Base-by-base conservation (phyloP, 106 monocot genomes). In the Platanthera zijinensis region DNA sequence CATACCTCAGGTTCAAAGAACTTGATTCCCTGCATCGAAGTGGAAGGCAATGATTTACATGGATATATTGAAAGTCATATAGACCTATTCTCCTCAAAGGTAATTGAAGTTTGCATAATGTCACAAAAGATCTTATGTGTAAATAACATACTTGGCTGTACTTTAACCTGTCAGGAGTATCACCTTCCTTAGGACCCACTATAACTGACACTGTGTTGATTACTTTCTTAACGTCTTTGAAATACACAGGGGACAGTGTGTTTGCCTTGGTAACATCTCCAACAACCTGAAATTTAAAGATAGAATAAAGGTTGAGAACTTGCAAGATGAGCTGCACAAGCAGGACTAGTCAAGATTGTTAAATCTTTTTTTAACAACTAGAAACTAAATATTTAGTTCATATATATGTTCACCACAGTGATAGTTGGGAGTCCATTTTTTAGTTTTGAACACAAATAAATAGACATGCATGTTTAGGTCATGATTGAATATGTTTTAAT, bases 121-220 rank as follows among this genome's bases (percentile, higher is more conserved):
- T 11, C 54, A 54, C 0, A 59, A n/a, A 59, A 56, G 17, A 56
- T 59, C 18, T 7, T 19, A 59, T 5, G 1, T 59, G 59, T 5
- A 6, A 59, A 56, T 54, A 73, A 76, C 86, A 61, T 89, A 99
- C 94, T 82, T 94, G 94, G 22, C 82, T 92, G 64, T 99, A 99
- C 86, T 99, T 99, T 49, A 80, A 83, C 83, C 97, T 91, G 76
- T 91, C 97, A 84, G 97, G 97, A 78, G 97, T 99, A 84, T 94
- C 97, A 17, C 97, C 97, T 90, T 99, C 97, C 88, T 94, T 94
- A 25, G 91, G 97, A 52, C 97, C 97, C 10, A 99, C 89, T 79
- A 99, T 99, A 73, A 92, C 97, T 64, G 97, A 99, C 28, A 85
- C 88, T 77, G 91, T 86, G 84, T 90, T 94, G 66, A 99, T 87